A percentile compares a stretch with the other conserved stretches of the same genome.
These are phyloP conservation scores for Arthrobotrys iridis DNA, from an alignment of 2,329 filamentous ascomycete genomes.

Conservation along the genomic window DNA sequence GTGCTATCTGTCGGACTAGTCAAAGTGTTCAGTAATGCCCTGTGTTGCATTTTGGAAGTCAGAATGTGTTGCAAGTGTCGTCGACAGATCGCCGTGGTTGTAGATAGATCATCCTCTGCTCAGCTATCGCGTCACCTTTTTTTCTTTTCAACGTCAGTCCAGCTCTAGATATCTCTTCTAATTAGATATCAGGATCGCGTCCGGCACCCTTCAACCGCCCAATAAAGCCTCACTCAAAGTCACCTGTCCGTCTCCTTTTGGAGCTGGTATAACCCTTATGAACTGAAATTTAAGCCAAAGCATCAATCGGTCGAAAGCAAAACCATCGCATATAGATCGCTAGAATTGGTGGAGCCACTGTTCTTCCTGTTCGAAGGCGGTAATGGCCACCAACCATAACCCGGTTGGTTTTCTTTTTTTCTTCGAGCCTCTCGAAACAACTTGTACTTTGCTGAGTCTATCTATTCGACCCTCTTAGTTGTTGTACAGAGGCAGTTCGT, in stretches of 20 bases:
- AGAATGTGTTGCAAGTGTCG: conserved; percentile 18
- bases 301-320: neutral
- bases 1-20: no score
- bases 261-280: neutral
- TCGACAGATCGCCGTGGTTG: conserved; percentile 3
- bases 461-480: neutral
- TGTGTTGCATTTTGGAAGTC: conserved; percentile 7
- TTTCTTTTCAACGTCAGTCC: neutral
- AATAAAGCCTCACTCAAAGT: neutral
- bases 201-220: neutral
- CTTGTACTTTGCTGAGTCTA: neutral
- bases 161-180: neutral
- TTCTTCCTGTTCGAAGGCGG: neutral
- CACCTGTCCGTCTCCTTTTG: neutral
- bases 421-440: neutral
- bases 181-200: neutral
- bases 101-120: conserved; percentile 4
- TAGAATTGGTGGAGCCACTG: neutral
- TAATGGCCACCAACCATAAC: conserved; percentile 6
- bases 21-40: no score
- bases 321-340: neutral
- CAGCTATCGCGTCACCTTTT: conserved; percentile 2
- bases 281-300: neutral
- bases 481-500: neutral
- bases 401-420: neutral